A percentile compares a stretch with the other conserved stretches of the same genome.
Conservation (phyloP, 2,329 filamentous ascomycete species). For the Pseudogymnoascus sp. region DNA sequence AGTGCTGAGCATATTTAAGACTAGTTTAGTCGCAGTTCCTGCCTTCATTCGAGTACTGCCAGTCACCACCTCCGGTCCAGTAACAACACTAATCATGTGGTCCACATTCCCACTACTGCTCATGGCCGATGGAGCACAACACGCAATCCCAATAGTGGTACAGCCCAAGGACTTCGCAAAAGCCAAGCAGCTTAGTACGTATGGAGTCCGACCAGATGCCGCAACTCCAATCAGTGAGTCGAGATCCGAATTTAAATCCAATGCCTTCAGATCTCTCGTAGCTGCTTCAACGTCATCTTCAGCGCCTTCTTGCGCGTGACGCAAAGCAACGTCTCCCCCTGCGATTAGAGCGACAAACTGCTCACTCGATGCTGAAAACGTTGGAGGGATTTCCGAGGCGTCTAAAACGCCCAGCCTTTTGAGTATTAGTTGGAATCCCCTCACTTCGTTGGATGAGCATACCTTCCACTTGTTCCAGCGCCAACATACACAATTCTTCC, state of each 20-base stretch:
- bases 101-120: conserved; percentile 24
- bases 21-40: conserved; percentile 39
- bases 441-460: neutral
- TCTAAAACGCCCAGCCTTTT: conserved; percentile 34
- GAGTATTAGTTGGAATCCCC: neutral
- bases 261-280: conserved; percentile 25
- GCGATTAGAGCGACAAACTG: conserved; percentile 38
- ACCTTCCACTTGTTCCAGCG: conserved; percentile 39
- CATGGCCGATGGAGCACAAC: conserved; percentile 30
- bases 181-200: conserved; percentile 33
- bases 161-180: conserved; percentile 32
- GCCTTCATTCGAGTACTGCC: conserved; percentile 41
- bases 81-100: conserved; percentile 32
- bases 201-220: conserved; percentile 37
- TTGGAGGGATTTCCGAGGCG: conserved; percentile 37
- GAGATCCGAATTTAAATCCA: conserved; percentile 25
- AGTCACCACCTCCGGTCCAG: conserved; percentile 38
- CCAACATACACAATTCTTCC: conserved; percentile 35
- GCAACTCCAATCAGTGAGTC: conserved; percentile 38
- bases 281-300: conserved; percentile 32
- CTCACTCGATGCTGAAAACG: conserved; percentile 32
- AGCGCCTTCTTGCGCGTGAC: conserved; percentile 35
- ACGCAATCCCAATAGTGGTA: conserved; percentile 34
- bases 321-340: conserved; percentile 35
- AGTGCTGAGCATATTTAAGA: conserved; percentile 39